Evolutionary conservation across 495 filamentous ascomycete genomes (phyloP), one percentile per base, ranked within the genome.

Genomic region (Acidomyces sp.): DNA sequence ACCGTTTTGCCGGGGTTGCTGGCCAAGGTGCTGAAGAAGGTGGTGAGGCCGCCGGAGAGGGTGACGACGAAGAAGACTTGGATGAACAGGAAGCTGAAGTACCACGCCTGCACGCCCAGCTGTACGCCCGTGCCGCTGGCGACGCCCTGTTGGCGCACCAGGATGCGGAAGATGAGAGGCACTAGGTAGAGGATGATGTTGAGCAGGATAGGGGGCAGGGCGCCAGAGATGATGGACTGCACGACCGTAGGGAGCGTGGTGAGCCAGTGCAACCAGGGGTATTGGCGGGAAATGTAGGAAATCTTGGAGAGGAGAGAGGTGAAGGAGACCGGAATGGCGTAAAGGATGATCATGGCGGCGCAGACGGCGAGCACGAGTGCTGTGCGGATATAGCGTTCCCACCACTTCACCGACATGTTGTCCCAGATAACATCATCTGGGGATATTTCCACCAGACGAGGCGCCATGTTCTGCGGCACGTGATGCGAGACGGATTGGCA

Each of bases 321-420:
- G 60, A 87, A 85, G 10, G 83, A 79, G 17, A 96, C 86, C 0
- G 92, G 92, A 47, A 93, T 73, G 16, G 86, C 84, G 84, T 87
- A 97, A 17, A 83, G 74, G 45, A 94, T 70, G 36, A 92, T 75
- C 70, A 96, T 82, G 13, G 65, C 85, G 37, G 62, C 58, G 11
- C 70, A 82, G 20, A 83, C 43, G 28, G 64, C 62, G 18, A 84
- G 61, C 16, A 90, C 76, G 22, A 76, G 54, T 37, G 65, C 69
- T 29, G 75, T 78, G 24, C 90, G 77, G 17, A 84, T 49, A 68
- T 90, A 93, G 33, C 78, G 75, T 51, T 85, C 77, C 82, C 84
- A 96, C 90, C 92, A 96, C 51, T 75, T 80, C 52, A 96, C 80
- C 2, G 82, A 88, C 82, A 97, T 88, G 57, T 97, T 97, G 45